Evolutionary conservation across 805 yeast species (phyloP).

Genomic region (Zygosaccharomyces bailii): DNA sequence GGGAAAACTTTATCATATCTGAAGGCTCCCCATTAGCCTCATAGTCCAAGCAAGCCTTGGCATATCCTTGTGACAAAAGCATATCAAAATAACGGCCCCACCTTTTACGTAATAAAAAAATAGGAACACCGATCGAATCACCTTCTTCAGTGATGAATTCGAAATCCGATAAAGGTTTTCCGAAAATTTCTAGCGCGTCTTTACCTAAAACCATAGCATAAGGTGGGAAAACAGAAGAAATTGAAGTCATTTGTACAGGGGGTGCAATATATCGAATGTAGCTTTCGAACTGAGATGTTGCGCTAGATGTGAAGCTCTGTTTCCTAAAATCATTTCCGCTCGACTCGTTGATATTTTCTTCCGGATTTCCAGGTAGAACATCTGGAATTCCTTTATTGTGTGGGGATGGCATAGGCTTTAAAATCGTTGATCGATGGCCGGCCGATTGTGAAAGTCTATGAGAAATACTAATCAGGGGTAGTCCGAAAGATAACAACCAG

Average conservation of each 20-base stretch:
- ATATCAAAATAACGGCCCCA: slow-evolving; percentile 75
- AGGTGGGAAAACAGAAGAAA: slow-evolving; percentile 68
- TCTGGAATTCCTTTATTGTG: neutral
- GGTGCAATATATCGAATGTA: slow-evolving; percentile 78
- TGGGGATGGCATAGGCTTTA: neutral
- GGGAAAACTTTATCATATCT: slow-evolving; percentile 18
- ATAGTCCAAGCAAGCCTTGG: slow-evolving; percentile 44
- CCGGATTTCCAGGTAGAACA: neutral
- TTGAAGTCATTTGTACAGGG: slow-evolving; percentile 59
- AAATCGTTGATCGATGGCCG: slow-evolving; percentile 2
- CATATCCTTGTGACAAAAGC: slow-evolving; percentile 60
- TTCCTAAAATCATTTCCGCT: slow-evolving; percentile 8
- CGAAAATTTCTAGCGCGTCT: slow-evolving; percentile 66
- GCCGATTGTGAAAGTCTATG: slow-evolving; percentile 14
- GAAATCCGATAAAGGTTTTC: slow-evolving; percentile 62
- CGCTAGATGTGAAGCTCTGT: slow-evolving; percentile 16
- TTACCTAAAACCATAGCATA: slow-evolving; percentile 76
- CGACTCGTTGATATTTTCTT: neutral
- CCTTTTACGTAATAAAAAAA: slow-evolving; percentile 58
- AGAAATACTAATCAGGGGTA: slow-evolving; percentile 51
- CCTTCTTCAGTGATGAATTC: slow-evolving; percentile 71
- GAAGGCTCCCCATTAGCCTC: slow-evolving; percentile 24
- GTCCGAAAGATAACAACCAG: slow-evolving; percentile 46
- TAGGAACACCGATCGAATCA: slow-evolving; percentile 59
- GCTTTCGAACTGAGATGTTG: slow-evolving; percentile 49